phyloP scores from a whole-genome alignment of 345 rosid species.

The Melaleuca quinquenervia region DNA sequence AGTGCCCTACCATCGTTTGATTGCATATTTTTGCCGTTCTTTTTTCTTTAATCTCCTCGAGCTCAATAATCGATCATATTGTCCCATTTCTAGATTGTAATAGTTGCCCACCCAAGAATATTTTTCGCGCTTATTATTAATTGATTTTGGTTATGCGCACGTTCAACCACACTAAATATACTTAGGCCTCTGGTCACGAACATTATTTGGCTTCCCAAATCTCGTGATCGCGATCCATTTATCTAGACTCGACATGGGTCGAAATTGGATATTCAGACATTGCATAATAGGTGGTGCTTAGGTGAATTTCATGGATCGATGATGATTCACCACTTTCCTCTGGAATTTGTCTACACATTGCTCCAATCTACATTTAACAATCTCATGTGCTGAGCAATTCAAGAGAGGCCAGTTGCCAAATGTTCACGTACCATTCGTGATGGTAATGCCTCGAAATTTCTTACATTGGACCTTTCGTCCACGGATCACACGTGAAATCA shows the following conservation, averaged over 20 bases:
- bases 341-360: not conserved
- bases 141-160: not conserved
- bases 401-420: not conserved
- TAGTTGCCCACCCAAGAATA: not conserved
- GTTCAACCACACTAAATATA: not conserved
- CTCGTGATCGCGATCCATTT: not conserved
- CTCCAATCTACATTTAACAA: not conserved
- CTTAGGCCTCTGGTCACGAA: not conserved
- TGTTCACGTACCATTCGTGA: not conserved
- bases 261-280: not conserved
- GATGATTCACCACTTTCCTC: not conserved
- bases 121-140: too few species aligned
- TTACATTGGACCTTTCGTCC: not conserved
- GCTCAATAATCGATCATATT: not conserved
- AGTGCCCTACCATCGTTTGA: not conserved
- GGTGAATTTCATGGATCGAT: not conserved
- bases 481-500: not conserved
- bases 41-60: not conserved
- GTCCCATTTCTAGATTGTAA: not conserved
- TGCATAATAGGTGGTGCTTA: not conserved
- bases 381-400: not conserved
- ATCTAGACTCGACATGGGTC: not conserved
- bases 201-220: not conserved
- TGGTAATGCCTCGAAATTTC: not conserved
- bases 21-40: not conserved